Percentiles rank a stretch among this genome's conserved stretches.
Evolutionary conservation across 2,329 filamentous ascomycete genomes (phyloP).

Genomic region (Helotiales sp.): DNA sequence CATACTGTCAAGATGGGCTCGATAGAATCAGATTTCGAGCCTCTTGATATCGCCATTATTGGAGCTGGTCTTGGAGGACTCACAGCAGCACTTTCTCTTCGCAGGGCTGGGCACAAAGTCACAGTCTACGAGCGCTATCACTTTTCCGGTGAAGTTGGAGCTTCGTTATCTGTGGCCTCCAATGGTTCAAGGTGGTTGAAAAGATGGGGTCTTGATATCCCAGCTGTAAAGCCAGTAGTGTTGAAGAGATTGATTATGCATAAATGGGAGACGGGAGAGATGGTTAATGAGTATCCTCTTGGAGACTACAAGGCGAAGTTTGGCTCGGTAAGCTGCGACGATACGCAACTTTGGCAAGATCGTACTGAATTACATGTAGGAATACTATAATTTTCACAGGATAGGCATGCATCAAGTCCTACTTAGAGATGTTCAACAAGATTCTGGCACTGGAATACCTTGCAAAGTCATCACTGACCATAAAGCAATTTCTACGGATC

Average conservation of each 20-base stretch:
- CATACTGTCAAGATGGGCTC: no score
- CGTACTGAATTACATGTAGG: constrained; percentile 17
- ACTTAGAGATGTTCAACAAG: constrained; percentile 56
- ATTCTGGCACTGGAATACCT: constrained; percentile 54
- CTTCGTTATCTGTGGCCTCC: constrained; percentile 65
- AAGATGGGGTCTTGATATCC: constrained; percentile 65
- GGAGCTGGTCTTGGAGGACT: constrained; percentile 43
- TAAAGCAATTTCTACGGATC: constrained; percentile 44
- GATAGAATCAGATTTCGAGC: no score
- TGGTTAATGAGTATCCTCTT: constrained; percentile 62
- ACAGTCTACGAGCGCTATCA: constrained; percentile 66
- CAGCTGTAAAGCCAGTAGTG: constrained; percentile 63
- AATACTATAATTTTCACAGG: constrained; percentile 69
- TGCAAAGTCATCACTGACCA: constrained; percentile 58
- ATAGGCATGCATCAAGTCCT: constrained; percentile 68
- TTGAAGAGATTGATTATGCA: constrained; percentile 66
- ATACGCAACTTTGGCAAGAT: not conserved
- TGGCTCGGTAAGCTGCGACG: constrained; percentile 47
- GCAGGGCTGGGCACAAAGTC: constrained; percentile 52
- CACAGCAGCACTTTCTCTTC: constrained; percentile 48
- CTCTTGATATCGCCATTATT: constrained; percentile 12
- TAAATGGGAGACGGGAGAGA: constrained; percentile 68
- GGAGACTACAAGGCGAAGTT: constrained; percentile 63
- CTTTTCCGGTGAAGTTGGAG: constrained; percentile 66
- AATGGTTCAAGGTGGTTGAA: constrained; percentile 69